Base-by-base conservation (phyloP, 352 stramenopile genomes). In the Phytophthora sp. region DNA sequence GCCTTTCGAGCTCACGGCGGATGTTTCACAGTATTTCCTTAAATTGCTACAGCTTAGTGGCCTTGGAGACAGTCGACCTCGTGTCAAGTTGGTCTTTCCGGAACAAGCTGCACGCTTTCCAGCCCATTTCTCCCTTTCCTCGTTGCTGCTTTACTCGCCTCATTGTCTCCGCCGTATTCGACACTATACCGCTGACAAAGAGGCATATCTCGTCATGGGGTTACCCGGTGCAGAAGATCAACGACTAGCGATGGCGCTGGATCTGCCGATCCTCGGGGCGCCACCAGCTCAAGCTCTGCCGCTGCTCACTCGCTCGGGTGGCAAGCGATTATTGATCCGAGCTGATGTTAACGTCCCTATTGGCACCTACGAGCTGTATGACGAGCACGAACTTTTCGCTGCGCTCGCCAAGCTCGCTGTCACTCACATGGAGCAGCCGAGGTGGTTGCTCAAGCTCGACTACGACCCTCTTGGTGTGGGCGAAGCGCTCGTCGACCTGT, bases 291-390 rank as follows among this genome's bases (percentile, higher is more conserved):
- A 73, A 12, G 73, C 73, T 0, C 35, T 85, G 20, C 75, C 88
- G 6, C 73, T 94, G 27, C 60, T 88, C 41, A 95, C 89, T 23
- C 79, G 88, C 33, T 96, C 91, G 0, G 88, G 87, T 16, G 75
- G 71, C 58, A 97, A 97, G 61, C 73, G 85, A 4, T 66, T 95
- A 12, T 93, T 96, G 51, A 86, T 90, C 35, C 77, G 85, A 44
- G 85, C 89, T 1, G 87, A 96, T 52, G 89, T 97, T 16, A 96
- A 94, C 63, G 84, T 94, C 3, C 90, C 88, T 15, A 82, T 77
- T 5, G 92, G 90, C 24, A 90, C 86, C 6, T 93, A 96, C 63
- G 92, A 97, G 54, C 69, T 98, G 27, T 97, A 96, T 63, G 81
- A 95, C 57, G 84, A 95, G 20, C 84, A 96, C 33, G 91, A 98